Evolutionary conservation across 176 grass and related monocot species (phyloP).

Genomic region (Aegilops tauschii): DNA sequence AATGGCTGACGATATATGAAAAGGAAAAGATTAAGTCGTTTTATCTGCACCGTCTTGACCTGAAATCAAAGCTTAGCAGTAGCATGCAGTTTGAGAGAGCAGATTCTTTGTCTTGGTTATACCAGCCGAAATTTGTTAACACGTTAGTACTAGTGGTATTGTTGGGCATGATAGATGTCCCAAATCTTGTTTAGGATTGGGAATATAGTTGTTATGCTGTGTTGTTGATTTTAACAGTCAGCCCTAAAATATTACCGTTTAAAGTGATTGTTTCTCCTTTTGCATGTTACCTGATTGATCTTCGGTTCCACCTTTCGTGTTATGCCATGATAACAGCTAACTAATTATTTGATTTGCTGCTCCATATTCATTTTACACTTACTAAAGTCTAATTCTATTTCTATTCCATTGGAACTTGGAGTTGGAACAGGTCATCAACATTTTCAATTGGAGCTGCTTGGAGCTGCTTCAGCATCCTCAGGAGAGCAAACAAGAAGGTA

Average conservation of each 20-base stretch:
- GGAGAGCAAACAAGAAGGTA: background rate
- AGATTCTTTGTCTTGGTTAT: background rate
- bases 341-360: too few relatives aligned
- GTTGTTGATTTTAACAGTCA: background rate
- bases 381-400: too few relatives aligned
- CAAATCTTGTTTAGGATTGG: conserved; percentile 4
- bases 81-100: background rate
- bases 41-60: background rate
- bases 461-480: too few relatives aligned
- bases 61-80: background rate
- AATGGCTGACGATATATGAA: background rate
- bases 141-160: background rate
- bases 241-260: background rate
- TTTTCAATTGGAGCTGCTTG: too few relatives aligned
- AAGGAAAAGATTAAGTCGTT: background rate
- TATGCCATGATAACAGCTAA: background rate
- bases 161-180: background rate
- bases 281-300: background rate
- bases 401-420: too few relatives aligned
- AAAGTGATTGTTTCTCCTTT: background rate
- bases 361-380: too few relatives aligned
- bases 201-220: background rate
- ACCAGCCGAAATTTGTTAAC: background rate
- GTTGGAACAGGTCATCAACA: too few relatives aligned
- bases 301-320: background rate